Conservation (phyloP, 2,329 filamentous ascomycete species). For the Trichoderma semiorbis region DNA sequence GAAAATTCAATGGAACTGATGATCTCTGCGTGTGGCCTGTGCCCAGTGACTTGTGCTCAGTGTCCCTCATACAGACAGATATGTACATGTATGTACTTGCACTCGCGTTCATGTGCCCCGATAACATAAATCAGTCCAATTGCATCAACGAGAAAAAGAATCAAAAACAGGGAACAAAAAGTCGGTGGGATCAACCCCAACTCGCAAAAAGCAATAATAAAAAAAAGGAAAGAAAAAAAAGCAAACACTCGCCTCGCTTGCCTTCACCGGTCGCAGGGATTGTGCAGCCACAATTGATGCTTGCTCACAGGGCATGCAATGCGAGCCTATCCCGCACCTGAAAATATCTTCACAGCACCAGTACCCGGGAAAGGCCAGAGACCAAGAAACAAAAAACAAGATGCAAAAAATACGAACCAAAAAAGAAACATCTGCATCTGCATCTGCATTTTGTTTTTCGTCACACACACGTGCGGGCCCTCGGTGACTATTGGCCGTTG, state of each 20-base stretch:
- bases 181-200: not conserved
- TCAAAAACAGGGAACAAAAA: not conserved
- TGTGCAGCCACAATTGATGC: not conserved
- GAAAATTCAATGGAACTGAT: not conserved
- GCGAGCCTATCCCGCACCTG: not conserved
- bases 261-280: slow-evolving; percentile 16
- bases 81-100: not conserved
- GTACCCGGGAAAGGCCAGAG: not conserved
- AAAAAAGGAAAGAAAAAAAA: not conserved
- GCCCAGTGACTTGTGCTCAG: not conserved
- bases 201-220: not conserved
- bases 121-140: not conserved
- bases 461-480: slow-evolving; percentile 12
- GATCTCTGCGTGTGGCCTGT: not conserved
- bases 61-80: not conserved
- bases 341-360: not conserved
- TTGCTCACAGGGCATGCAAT: not conserved
- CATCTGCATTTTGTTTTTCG: slow-evolving; percentile 2
- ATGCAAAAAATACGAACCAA: slow-evolving; percentile 2
- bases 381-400: not conserved
- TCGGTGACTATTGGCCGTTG: not conserved
- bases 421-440: slow-evolving; percentile 5
- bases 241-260: slow-evolving; percentile 1
- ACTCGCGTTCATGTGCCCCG: too few relatives aligned
- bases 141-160: not conserved